These are phyloP conservation scores for Stentor coeruleus DNA, from an alignment of 73 alveolate species.

Conservation along the genomic window DNA sequence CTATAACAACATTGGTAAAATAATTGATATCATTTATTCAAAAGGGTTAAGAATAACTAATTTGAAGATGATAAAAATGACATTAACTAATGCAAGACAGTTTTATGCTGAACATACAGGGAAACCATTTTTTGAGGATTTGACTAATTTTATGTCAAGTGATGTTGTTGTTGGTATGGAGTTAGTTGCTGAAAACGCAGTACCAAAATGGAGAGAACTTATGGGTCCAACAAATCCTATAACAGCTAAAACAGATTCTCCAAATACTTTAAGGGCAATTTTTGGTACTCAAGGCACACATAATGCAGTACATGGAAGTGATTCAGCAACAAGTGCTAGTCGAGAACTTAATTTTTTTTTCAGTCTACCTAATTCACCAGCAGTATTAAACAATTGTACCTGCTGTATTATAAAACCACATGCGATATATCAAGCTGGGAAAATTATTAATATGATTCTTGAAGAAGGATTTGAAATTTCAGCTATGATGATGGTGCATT, in stretches of 20 bases:
- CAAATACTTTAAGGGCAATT: conserved; percentile 84
- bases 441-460: conserved; percentile 80
- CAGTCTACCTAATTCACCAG: conserved; percentile 60
- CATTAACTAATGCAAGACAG: conserved; percentile 60
- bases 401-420: conserved; percentile 95
- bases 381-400: conserved; percentile 85
- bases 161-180: conserved; percentile 95
- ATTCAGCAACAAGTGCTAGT: conserved; percentile 80
- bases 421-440: conserved; percentile 87
- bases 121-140: conserved; percentile 79
- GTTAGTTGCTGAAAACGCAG: conserved; percentile 86
- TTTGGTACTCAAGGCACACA: conserved; percentile 93
- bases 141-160: conserved; percentile 76
- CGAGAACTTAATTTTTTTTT: conserved; percentile 90
- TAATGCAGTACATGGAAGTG: conserved; percentile 95
- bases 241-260: conserved; percentile 88
- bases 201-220: conserved; percentile 82
- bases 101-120: conserved; percentile 86
- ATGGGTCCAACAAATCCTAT: conserved; percentile 92
- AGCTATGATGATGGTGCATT: conserved; percentile 82
- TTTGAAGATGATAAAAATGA: conserved; percentile 87
- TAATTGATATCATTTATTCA: conserved; percentile 69
- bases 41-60: conserved; percentile 86
- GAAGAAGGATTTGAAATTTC: conserved; percentile 97
- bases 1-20: conserved; percentile 87